Evolutionary conservation across 2,329 filamentous ascomycete species (phyloP), one percentile per base, ranked within the genome.

Genomic region (Achaetomium macrosporum): DNA sequence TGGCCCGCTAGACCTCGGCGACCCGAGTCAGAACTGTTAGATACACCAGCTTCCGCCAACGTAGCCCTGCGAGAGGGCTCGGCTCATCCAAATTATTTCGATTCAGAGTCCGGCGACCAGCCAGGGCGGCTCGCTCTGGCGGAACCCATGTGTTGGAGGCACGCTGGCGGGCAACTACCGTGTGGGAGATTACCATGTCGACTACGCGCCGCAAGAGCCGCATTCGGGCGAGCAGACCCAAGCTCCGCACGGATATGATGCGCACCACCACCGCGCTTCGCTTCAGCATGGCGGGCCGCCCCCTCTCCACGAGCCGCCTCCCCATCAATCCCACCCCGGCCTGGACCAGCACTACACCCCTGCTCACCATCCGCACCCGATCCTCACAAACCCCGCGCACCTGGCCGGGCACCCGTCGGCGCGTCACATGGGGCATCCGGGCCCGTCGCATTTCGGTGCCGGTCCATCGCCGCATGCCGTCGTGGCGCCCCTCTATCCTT

Each of bases 91-190:
- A 75, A 80, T 79, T 76, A 73, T 80, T 71, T 77, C 78, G 68
- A 75, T 81, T 67, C 79, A 79, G 74, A 77, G 70, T 71, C 76
- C 79, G 76, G 81, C 78, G 78, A 77, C 79, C 83, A 83, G 83
- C 82, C 81, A 83, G 83, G 81, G 84, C 83, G 82, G 75, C 73
- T 79, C 78, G 83, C 83, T 87, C 84, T 87, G 83, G 84, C 82
- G 82, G 82, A 78, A 82, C 81, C 82, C 79, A 86, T 86, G 82
- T 72, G 79, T 80, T 73, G 79, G 76, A 76, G 81, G 74, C 79
- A 85, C 81, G 76, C 81, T 87, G 81, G 83, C 82, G 78, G 78
- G 81, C 78, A 82, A 84, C 72, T 88, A 88, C 76, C 81, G 83
- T 78, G 77, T 82, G 73, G 79, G 77, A 70, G 81, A 84, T 76